Percentiles rank a stretch among this genome's conserved stretches.
Conservation (phyloP, 2,329 filamentous ascomycete genomes). For the Phialemonium atrogriseum region DNA sequence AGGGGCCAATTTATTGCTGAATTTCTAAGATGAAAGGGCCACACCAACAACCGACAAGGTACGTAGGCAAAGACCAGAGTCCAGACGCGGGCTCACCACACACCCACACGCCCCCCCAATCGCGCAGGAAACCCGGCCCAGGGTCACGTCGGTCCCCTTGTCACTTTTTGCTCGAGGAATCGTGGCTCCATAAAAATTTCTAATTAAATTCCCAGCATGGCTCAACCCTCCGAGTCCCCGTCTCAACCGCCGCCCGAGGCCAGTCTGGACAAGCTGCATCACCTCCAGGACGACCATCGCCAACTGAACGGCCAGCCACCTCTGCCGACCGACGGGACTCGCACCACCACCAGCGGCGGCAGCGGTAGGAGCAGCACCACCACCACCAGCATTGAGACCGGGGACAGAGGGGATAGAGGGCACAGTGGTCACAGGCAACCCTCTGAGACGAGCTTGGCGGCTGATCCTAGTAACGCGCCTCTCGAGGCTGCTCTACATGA, state of each 20-base stretch:
- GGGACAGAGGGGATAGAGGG: too few species aligned
- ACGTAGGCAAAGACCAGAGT: too few species aligned
- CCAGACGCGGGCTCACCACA: constrained; percentile 1
- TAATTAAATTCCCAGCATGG: constrained; percentile 31
- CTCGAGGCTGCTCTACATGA: background rate
- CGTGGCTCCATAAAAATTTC: constrained; percentile 29
- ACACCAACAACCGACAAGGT: too few species aligned
- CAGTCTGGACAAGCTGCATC: constrained; percentile 4
- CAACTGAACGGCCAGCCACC: constrained; percentile 1
- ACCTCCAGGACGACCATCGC: background rate
- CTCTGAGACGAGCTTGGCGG: too few species aligned
- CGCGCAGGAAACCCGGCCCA: constrained; percentile 22
- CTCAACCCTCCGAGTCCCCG: constrained; percentile 20
- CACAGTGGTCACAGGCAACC: too few species aligned
- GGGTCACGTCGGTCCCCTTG: constrained; percentile 17
- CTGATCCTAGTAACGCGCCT: background rate
- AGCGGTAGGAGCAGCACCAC: constrained; percentile 6
- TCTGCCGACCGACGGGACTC: too few species aligned
- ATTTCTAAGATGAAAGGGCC: too few species aligned
- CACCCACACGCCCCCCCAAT: background rate
- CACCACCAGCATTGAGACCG: constrained; percentile 5
- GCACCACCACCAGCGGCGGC: background rate
- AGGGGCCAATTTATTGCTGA: too few species aligned
- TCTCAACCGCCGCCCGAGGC: constrained; percentile 11
- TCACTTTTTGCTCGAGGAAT: constrained; percentile 21